Percentiles rank a stretch among this genome's conserved stretches.
phyloP scores from a whole-genome alignment of 257 asterid genomes.

The Thymus quinquecostatus region DNA sequence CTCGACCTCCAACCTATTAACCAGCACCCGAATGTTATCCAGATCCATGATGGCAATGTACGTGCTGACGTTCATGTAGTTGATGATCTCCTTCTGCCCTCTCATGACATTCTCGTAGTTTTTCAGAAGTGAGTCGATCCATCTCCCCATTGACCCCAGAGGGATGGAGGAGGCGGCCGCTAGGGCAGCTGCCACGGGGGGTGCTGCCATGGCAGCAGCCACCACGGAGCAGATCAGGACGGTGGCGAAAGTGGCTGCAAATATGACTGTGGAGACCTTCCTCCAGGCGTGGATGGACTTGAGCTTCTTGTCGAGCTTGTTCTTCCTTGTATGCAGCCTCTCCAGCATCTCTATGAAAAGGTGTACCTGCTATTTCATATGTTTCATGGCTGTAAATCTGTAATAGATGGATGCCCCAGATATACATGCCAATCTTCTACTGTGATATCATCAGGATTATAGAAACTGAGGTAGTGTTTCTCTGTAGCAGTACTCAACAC shows the following conservation, averaged over 20 bases:
- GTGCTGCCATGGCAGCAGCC: slow-evolving; percentile 95
- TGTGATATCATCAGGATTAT: too few relatives aligned
- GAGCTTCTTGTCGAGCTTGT: slow-evolving; percentile 77
- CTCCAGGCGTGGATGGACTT: slow-evolving; percentile 78
- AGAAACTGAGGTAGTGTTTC: too few relatives aligned
- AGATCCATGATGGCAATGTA: slow-evolving; percentile 79
- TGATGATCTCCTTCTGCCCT: slow-evolving; percentile 72
- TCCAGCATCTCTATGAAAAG: slow-evolving; percentile 89
- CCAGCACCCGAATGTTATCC: slow-evolving; percentile 66
- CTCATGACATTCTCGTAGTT: slow-evolving; percentile 79
- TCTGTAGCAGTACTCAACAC: too few relatives aligned
- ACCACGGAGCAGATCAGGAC: slow-evolving; percentile 90
- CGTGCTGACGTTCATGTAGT: slow-evolving; percentile 72
- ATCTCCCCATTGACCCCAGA: slow-evolving; percentile 86
- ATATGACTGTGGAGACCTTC: slow-evolving; percentile 73
- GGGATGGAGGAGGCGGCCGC: slow-evolving; percentile 68
- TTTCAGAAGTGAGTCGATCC: slow-evolving; percentile 85
- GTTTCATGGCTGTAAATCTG: too few relatives aligned
- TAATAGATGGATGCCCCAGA: too few relatives aligned
- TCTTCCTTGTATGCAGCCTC: slow-evolving; percentile 67
- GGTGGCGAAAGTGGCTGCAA: slow-evolving; percentile 83
- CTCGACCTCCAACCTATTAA: slow-evolving; percentile 70
- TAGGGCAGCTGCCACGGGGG: slow-evolving; percentile 92
- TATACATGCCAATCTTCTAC: too few relatives aligned
- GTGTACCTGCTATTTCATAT: too few relatives aligned